Percentiles rank a stretch among this genome's conserved stretches.
phyloP scores from a whole-genome alignment of 208 protist genomes.

The Crithidia bombi region DNA sequence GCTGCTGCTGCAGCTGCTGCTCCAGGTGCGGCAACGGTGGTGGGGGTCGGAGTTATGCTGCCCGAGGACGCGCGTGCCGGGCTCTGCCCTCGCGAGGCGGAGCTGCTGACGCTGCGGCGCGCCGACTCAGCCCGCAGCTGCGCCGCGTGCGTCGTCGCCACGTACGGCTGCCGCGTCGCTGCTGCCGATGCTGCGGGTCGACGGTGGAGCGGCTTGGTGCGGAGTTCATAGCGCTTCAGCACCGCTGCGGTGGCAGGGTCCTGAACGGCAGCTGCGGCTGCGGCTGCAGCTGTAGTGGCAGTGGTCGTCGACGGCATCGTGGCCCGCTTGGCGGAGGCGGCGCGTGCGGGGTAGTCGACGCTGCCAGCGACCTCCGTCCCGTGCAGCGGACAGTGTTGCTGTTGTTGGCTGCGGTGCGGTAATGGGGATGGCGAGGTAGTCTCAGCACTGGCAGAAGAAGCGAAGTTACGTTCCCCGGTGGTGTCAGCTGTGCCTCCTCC shows the following conservation, averaged over 20 bases:
- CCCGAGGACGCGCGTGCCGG: conserved; percentile 1
- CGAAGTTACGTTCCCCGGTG: no score
- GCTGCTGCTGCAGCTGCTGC: neutral
- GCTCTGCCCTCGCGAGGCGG: conserved; percentile 2
- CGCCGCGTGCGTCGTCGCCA: conserved; percentile 22
- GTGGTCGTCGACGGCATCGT: conserved; percentile 3
- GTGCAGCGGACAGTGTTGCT: no score
- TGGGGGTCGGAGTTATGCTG: no score
- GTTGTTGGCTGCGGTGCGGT: no score
- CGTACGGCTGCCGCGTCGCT: neutral
- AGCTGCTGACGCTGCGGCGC: conserved; percentile 3
- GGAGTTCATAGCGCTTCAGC: conserved; percentile 39
- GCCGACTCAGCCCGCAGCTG: conserved; percentile 12
- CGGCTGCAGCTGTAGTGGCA: conserved; percentile 28
- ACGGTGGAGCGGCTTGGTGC: conserved; percentile 7
- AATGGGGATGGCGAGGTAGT: no score
- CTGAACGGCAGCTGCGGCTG: conserved; percentile 1
- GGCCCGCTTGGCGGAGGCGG: no score
- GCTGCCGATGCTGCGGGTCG: neutral
- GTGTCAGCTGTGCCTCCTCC: no score
- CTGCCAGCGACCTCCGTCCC: neutral
- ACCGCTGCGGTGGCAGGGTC: conserved; percentile 24
- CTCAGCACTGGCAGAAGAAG: no score
- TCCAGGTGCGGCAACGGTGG: neutral
- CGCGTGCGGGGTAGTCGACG: neutral